Base-by-base conservation (phyloP, 2,329 filamentous ascomycete genomes). In the Fusarium sp. region DNA sequence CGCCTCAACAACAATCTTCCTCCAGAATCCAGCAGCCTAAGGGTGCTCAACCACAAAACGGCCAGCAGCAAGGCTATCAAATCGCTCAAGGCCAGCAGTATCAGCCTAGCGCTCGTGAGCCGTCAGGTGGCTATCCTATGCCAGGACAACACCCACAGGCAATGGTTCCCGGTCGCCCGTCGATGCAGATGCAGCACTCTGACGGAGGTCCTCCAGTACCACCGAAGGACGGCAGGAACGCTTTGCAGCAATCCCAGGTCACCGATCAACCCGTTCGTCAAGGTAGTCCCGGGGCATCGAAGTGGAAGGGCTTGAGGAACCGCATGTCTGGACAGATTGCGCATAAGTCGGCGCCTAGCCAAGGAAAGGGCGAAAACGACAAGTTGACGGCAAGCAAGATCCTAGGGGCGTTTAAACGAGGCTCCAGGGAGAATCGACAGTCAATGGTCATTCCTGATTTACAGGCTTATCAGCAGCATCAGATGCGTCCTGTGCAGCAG, bases 291-390 rank as follows among this genome's bases (percentile, higher is more conserved):
- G 61, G 52, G 15, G 71, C 71, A 7, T 77, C 75, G 6, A 75
- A 74, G 43, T 78, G 77, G 78, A 79, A 77, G 57, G 77, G 73
- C 3, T 45, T 79, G 19, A 76, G 56, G 55, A 78, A 73, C 32
- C 73, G 77, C 33, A 64, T 80, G 68, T 76, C 74, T 4, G 75
- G 59, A 20, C 78, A 80, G 48, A 65, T 72, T 49, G 54, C 64
- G 3, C 68, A 68, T 6, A 75, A 65, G 40, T 52, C 62, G 43
- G 54, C 62, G 15, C 51, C 70, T 10, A 54, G 45, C 9, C 67
- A 72, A 22, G 50, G 48, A 27, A 73, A 71, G 49, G 23, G 56
- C 6, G 73, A 75, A 9, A 69, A 62, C 13, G 64, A 57, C 11
- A 74, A 76, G 15, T 65, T 65, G 50, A 62, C 70, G 15, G 61